These are phyloP conservation scores for Claviceps pusilla DNA, from an alignment of 2,329 filamentous ascomycete species.

Conservation along the genomic window DNA sequence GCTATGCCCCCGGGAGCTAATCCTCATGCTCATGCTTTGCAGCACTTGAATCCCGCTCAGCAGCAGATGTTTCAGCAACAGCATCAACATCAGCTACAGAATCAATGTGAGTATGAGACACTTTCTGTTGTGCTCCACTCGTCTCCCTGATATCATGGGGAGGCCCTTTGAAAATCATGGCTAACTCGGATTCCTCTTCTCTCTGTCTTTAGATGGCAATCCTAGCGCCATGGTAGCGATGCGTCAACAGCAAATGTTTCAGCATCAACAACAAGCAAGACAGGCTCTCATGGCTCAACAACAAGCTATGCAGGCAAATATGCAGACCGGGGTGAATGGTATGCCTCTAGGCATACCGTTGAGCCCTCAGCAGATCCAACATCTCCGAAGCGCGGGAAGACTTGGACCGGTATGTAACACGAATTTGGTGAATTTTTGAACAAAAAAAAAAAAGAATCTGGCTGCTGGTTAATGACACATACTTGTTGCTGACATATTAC, in stretches of 20 bases:
- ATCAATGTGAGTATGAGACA: slow-evolving; percentile 17
- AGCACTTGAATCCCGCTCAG: slow-evolving; percentile 52
- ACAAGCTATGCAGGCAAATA: slow-evolving; percentile 32
- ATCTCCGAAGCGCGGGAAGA: slow-evolving; percentile 29
- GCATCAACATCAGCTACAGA: slow-evolving; percentile 23
- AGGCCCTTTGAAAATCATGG: neutral
- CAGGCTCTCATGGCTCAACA: slow-evolving; percentile 42
- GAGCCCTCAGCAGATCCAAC: slow-evolving; percentile 35
- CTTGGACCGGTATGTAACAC: slow-evolving; percentile 25
- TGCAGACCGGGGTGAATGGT: slow-evolving; percentile 26
- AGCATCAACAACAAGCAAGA: slow-evolving; percentile 35
- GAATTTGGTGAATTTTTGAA: neutral
- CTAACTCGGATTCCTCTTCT: neutral
- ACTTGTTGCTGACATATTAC: neutral
- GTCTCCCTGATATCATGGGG: no score
- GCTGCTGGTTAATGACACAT: neutral
- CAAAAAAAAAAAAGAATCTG: no score
- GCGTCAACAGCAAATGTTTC: slow-evolving; percentile 42
- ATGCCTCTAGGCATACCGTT: slow-evolving; percentile 40
- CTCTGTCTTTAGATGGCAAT: slow-evolving; percentile 18
- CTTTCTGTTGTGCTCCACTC: neutral
- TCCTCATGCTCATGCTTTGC: slow-evolving; percentile 54
- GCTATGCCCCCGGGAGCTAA: slow-evolving; percentile 57
- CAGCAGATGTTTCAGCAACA: slow-evolving; percentile 44
- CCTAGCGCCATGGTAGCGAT: slow-evolving; percentile 25